Percentiles rank a stretch among this genome's conserved stretches.
phyloP scores from a whole-genome alignment of 2,329 filamentous ascomycete species.

The Periconia digitata region DNA sequence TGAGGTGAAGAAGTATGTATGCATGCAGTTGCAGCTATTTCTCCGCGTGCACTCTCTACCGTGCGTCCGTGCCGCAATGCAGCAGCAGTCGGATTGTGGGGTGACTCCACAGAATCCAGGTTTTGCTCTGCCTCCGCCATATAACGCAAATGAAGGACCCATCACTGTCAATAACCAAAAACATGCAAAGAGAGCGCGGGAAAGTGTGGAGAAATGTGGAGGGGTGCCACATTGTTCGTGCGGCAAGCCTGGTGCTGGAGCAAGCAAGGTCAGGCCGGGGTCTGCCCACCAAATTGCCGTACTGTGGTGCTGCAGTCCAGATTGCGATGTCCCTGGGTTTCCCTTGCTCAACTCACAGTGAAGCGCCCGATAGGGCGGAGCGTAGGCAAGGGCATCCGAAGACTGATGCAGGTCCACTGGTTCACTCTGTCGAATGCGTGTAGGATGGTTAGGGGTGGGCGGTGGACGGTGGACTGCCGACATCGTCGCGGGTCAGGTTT shows the following conservation, averaged over 20 bases:
- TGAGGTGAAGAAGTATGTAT: not conserved
- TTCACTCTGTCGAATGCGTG: not conserved
- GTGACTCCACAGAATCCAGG: constrained; percentile 19
- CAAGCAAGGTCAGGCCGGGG: constrained; percentile 11
- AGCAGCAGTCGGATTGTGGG: constrained; percentile 25
- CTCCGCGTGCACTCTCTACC: constrained; percentile 15
- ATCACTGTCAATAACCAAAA: constrained; percentile 10
- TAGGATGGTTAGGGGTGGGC: not conserved
- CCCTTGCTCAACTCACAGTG: constrained; percentile 18
- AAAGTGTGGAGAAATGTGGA: constrained; percentile 37
- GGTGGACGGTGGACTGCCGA: constrained; percentile 1
- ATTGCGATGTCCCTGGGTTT: constrained; percentile 26
- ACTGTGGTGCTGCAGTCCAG: constrained; percentile 27
- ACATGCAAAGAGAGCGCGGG: constrained; percentile 9
- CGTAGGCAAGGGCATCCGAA: constrained; percentile 27
- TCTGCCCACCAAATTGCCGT: constrained; percentile 23
- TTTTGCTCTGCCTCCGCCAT: constrained; percentile 23
- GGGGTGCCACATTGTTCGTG: constrained; percentile 10
- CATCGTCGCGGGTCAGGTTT: not conserved
- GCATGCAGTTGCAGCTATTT: not conserved
- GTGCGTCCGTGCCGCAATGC: constrained; percentile 19
- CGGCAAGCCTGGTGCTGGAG: constrained; percentile 9
- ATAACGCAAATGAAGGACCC: constrained; percentile 21
- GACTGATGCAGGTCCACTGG: constrained; percentile 7
- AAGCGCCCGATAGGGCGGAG: constrained; percentile 23